Evolutionary conservation across 257 asterid species (phyloP), one percentile per base, ranked within the genome.

Genomic region (Phtheirospermum japonicum): DNA sequence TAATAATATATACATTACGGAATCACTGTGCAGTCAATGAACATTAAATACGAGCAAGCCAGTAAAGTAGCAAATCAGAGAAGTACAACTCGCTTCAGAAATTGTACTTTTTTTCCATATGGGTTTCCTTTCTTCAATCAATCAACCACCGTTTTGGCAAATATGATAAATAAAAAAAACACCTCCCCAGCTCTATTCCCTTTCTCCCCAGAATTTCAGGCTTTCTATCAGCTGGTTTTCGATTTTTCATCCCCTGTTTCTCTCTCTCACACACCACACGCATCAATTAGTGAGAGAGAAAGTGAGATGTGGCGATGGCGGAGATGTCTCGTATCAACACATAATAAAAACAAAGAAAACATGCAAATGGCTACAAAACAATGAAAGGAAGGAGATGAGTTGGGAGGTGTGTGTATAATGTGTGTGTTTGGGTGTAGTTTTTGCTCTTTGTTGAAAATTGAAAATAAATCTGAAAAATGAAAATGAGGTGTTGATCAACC

Each of bases 401-500:
- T 43, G 0, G n/a, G 56, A 20, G 65, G 59, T 64, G 36, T 50
- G 66, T 46, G 52, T 65, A 28, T 45, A 6, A 49, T 39, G 40
- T 36, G 8, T 5, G n/a, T n/a, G n/a, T n/a, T n/a, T n/a, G n/a
- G n/a, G n/a, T n/a, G 2, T 36, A 23, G 3, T 9, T 36, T 36
- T 43, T 69, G 19, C 43, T 39, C 16, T 1, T 9, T 36, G 42
- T 9, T 23, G 3, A 40, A 66, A 65, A 61, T 62, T 57, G 31
- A 3, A 48, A 72, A 66, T 63, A 40, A 66, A 69, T 66, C 64
- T 57, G 31, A 4, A 51, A 70, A 67, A 63, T 57, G 31, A 4
- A 51, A 70, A 67, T 64, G 77, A 67, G 82, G 65, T 76, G 78
- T 63, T 72, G 69, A 32, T 64, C 50, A 65, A 11, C 52, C 80